phyloP scores from a whole-genome alignment of 1,284 basidiomycete species.

The Papiliotrema nemorosa region DNA sequence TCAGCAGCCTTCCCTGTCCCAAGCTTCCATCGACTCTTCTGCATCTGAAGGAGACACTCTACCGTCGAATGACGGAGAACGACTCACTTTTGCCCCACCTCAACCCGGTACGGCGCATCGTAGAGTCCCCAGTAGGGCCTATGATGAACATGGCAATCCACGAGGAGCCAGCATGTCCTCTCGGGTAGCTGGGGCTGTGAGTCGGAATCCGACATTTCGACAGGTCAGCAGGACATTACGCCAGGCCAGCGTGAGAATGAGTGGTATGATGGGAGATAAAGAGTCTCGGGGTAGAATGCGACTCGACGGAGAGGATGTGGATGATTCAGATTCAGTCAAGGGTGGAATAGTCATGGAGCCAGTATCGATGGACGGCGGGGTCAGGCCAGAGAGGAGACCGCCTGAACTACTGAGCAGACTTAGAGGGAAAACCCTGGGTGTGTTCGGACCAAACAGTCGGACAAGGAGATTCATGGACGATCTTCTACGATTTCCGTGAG shows the following conservation, averaged over 20 bases:
- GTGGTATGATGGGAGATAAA: slow-evolving; percentile 67
- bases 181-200: slow-evolving; percentile 12
- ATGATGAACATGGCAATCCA: slow-evolving; percentile 24
- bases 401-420: slow-evolving; percentile 51
- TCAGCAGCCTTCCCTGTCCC: slow-evolving; percentile 2
- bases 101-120: slow-evolving; percentile 6
- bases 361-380: background rate
- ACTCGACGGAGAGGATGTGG: slow-evolving; percentile 14
- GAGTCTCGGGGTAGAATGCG: slow-evolving; percentile 44
- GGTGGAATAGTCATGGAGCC: slow-evolving; percentile 4
- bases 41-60: slow-evolving; percentile 1
- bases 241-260: slow-evolving; percentile 66
- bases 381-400: slow-evolving; percentile 21
- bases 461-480: slow-evolving; percentile 63
- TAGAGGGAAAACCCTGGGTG: slow-evolving; percentile 74
- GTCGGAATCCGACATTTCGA: slow-evolving; percentile 34
- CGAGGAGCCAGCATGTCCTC: slow-evolving; percentile 4
- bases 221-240: slow-evolving; percentile 33
- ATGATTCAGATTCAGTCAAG: slow-evolving; percentile 3
- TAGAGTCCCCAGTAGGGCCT: slow-evolving; percentile 15
- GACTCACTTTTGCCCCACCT: slow-evolving; percentile 5
- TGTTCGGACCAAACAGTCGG: slow-evolving; percentile 66
- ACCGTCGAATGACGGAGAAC: background rate
- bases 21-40: slow-evolving; percentile 1
- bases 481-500: slow-evolving; percentile 66